Base-by-base conservation (phyloP, 2,329 filamentous ascomycete genomes). In the Ophiostoma angusticollis region DNA sequence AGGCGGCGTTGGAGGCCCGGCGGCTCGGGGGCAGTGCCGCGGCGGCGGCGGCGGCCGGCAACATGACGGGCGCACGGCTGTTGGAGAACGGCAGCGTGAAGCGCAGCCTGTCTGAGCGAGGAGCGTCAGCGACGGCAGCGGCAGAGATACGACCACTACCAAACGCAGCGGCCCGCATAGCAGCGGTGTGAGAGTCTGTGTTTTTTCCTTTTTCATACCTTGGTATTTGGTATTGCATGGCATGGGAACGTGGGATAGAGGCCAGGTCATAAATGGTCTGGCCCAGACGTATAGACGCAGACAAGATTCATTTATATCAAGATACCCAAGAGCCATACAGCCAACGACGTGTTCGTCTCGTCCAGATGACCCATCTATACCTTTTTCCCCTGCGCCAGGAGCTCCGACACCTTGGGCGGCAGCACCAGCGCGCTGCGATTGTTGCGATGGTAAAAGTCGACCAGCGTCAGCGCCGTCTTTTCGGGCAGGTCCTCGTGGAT, bases 401-500 rank as follows among this genome's bases (percentile, higher is more conserved):
- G 61, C 48, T 87, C 80, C 2, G 79, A 80, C 2, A 98, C 87
- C 58, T 98, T 98, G 0, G 87, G 87, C 23, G 91, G 91, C 46
- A 98, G 64, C 1, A 96, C 81, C 42, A 98, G 58, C 9, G 79
- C 72, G 51, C 76, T 85, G 44, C 87, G 71, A 60, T 96, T 89
- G 54, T 98, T 98, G 38, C 91, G 70, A 49, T 79, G 80, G 54
- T 91, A 89, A 55, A 98, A 96, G 55, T 98, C 91, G 2, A 82
- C 83, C 37, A 96, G 64, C 8, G 85, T 72, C 49, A 81, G 68
- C 1, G 91, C 91, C 31, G 82, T 93, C 65, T 89, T 93, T 53
- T 86, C 82, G 0, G 91, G 87, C 35, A 89, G 72, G 57, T 98
- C 91, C 58, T 98, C 91, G 48, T 98, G 91, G 40, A 98, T 77